These are phyloP conservation scores for Aspergillus pseudoterreus DNA, from an alignment of 2,329 filamentous ascomycete genomes.

Conservation along the genomic window DNA sequence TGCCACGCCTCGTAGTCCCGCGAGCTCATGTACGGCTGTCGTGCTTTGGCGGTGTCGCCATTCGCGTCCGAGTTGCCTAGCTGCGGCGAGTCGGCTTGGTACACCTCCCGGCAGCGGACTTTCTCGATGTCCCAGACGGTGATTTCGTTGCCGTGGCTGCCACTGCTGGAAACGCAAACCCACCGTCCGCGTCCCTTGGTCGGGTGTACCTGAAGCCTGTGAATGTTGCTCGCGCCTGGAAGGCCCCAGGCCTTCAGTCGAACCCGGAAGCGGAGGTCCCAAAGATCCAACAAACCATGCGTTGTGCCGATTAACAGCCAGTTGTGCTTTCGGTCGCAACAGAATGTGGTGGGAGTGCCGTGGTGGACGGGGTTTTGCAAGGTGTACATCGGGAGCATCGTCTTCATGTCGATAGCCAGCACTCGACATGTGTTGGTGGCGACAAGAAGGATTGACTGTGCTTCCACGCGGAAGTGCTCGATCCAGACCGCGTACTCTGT, in stretches of 20 bases:
- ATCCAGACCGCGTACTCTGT: constrained; percentile 83
- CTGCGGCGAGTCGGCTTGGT: constrained; percentile 54
- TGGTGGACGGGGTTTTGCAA: constrained; percentile 88
- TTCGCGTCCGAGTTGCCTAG: constrained; percentile 15
- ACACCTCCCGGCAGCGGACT: constrained; percentile 81
- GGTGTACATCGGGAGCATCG: constrained; percentile 76
- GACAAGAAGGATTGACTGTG: constrained; percentile 75
- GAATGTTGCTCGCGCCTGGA: constrained; percentile 73
- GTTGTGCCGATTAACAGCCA: constrained; percentile 92
- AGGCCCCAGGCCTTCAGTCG: constrained; percentile 85
- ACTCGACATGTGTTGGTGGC: constrained; percentile 84
- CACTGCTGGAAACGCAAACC: constrained; percentile 86
- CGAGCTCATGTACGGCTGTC: constrained; percentile 18
- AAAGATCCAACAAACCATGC: constrained; percentile 87
- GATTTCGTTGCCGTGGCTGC: constrained; percentile 74
- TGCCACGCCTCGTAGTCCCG: constrained; percentile 79
- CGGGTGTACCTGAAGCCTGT: constrained; percentile 75
- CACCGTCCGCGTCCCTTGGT: constrained; percentile 74
- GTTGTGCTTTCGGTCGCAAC: constrained; percentile 76
- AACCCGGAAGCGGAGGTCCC: constrained; percentile 94
- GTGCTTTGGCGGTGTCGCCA: constrained; percentile 23
- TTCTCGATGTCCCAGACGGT: constrained; percentile 96
- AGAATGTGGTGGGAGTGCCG: constrained; percentile 87
- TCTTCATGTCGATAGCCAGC: constrained; percentile 78
- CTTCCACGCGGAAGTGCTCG: constrained; percentile 83